Conservation (phyloP, 2,329 filamentous ascomycete species). For the Mariannaea elegans region DNA sequence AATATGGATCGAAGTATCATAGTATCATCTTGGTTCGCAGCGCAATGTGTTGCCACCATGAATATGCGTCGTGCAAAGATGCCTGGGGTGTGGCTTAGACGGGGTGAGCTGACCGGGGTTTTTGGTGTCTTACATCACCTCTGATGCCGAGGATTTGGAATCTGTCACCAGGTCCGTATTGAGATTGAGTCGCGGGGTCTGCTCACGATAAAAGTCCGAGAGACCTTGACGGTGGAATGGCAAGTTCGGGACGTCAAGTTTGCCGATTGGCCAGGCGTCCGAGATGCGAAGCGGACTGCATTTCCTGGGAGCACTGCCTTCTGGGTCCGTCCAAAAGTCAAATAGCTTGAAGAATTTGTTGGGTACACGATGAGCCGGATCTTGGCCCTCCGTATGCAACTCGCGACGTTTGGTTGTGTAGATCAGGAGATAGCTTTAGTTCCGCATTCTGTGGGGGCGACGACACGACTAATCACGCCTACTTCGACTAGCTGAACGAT, state of each 20-base stretch:
- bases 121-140: conserved; percentile 10
- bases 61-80: conserved; percentile 3
- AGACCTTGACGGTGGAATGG: background rate
- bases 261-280: background rate
- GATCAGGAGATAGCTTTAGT: too few relatives aligned
- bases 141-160: background rate
- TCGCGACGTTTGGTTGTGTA: conserved; percentile 2
- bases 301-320: conserved; percentile 16
- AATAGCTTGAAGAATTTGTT: conserved; percentile 1
- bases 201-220: background rate
- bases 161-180: background rate
- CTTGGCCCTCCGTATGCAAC: background rate
- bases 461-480: too few relatives aligned
- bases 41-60: background rate
- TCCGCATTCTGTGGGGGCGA: too few relatives aligned
- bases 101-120: conserved; percentile 6
- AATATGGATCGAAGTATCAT: background rate
- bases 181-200: background rate
- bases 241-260: background rate
- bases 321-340: conserved; percentile 10
- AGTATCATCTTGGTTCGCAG: background rate
- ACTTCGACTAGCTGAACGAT: too few relatives aligned
- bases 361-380: background rate
- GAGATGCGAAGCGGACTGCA: background rate
- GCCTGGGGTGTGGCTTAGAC: conserved; percentile 15